These are phyloP conservation scores for Candida sonorensis DNA, from an alignment of 805 yeast genomes.

Conservation along the genomic window DNA sequence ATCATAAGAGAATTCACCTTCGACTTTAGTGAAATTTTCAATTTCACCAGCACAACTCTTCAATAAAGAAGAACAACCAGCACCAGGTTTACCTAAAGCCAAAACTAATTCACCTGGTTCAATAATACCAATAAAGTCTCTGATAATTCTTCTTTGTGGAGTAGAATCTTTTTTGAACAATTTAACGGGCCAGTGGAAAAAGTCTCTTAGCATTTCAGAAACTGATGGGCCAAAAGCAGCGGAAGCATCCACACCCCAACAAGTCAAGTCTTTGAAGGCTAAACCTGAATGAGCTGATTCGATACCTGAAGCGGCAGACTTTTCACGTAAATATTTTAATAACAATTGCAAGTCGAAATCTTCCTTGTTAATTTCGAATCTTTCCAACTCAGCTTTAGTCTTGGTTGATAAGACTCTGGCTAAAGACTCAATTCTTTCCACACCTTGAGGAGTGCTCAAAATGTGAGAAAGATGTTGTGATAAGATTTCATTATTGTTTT, in stretches of 20 bases:
- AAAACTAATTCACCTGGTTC: slow-evolving; percentile 62
- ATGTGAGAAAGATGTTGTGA: slow-evolving; percentile 23
- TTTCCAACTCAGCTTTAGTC: slow-evolving; percentile 38
- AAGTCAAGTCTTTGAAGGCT: slow-evolving; percentile 36
- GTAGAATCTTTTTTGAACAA: slow-evolving; percentile 26
- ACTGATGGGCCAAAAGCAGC: slow-evolving; percentile 45
- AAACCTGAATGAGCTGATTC: slow-evolving; percentile 46
- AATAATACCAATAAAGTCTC: slow-evolving; percentile 34
- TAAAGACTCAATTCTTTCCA: slow-evolving; percentile 36
- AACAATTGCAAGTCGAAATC: slow-evolving; percentile 41
- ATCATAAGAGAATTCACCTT: slow-evolving; percentile 55
- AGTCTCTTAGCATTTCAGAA: slow-evolving; percentile 34
- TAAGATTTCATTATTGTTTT: slow-evolving; percentile 17
- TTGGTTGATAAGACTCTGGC: slow-evolving; percentile 44
- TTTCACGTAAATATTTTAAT: slow-evolving; percentile 31
- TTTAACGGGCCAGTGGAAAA: slow-evolving; percentile 23
- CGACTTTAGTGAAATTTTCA: slow-evolving; percentile 35
- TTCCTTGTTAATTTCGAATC: slow-evolving; percentile 36
- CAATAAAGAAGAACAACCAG: slow-evolving; percentile 70
- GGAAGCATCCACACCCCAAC: slow-evolving; percentile 45
- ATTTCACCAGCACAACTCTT: slow-evolving; percentile 54
- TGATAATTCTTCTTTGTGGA: slow-evolving; percentile 31
- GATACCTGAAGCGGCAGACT: slow-evolving; percentile 37
- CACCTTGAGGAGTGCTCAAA: slow-evolving; percentile 21
- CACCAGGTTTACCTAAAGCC: slow-evolving; percentile 71